A percentile compares a stretch with the other conserved stretches of the same genome.
Evolutionary conservation across 768 basidiomycete species (phyloP).

Genomic region (Trametes punicea): DNA sequence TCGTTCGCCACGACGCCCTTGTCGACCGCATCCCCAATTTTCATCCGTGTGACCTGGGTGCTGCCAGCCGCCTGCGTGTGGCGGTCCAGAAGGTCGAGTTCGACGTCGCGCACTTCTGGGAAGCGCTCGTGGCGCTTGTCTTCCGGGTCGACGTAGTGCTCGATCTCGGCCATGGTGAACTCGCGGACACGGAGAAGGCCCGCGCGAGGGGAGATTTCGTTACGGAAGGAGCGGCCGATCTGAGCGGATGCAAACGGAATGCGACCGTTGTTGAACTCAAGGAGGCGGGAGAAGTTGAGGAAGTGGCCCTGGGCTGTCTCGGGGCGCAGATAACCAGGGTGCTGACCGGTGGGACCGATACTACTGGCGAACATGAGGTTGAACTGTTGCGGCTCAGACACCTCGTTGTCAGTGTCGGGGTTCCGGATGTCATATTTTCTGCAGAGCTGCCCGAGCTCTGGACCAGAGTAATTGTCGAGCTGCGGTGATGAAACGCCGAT

Average conservation of each 20-base stretch:
- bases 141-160: slow-evolving; percentile 95
- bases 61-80: slow-evolving; percentile 76
- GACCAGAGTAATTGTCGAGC: slow-evolving; percentile 93
- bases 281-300: slow-evolving; percentile 93
- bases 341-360: slow-evolving; percentile 96
- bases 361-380: slow-evolving; percentile 98
- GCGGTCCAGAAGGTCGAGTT: slow-evolving; percentile 75
- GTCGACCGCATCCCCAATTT: slow-evolving; percentile 86
- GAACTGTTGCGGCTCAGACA: slow-evolving; percentile 91
- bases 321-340: slow-evolving; percentile 94
- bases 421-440: slow-evolving; percentile 76
- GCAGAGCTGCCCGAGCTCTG: slow-evolving; percentile 85
- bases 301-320: slow-evolving; percentile 99
- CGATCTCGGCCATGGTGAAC: slow-evolving; percentile 99
- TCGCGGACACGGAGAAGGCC: slow-evolving; percentile 96
- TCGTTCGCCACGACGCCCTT: slow-evolving; percentile 90
- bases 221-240: slow-evolving; percentile 93
- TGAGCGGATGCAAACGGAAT: slow-evolving; percentile 97
- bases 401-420: slow-evolving; percentile 90
- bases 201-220: slow-evolving; percentile 96
- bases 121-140: slow-evolving; percentile 90
- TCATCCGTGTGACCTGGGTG: slow-evolving; percentile 60
- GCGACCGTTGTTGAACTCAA: slow-evolving; percentile 97
- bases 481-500: slow-evolving; percentile 30
- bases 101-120: slow-evolving; percentile 70